phyloP scores from a whole-genome alignment of 352 stramenopile species.

The Phytophthora hybrid region DNA sequence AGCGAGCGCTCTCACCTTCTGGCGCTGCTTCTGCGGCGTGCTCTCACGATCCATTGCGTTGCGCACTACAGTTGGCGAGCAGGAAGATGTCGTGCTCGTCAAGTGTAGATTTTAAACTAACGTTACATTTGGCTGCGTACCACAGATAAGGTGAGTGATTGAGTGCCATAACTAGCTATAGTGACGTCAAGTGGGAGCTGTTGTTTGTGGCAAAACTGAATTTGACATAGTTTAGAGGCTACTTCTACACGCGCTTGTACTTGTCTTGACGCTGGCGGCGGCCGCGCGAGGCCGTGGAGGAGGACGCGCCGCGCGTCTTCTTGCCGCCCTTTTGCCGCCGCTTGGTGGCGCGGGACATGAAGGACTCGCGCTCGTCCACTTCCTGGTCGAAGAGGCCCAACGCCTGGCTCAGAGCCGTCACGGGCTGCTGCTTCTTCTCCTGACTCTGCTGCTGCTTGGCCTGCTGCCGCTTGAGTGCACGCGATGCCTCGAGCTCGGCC shows the following conservation, averaged over 20 bases:
- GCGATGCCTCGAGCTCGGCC: constrained; percentile 31
- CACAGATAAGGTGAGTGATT: constrained; percentile 1
- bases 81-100: not conserved
- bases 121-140: not conserved
- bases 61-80: not conserved
- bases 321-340: constrained; percentile 53
- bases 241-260: constrained; percentile 65
- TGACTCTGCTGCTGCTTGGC: too few relatives aligned
- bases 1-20: constrained; percentile 53
- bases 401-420: constrained; percentile 67
- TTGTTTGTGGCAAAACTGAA: constrained; percentile 1
- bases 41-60: constrained; percentile 71
- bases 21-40: constrained; percentile 79
- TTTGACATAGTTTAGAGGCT: too few relatives aligned
- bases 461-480: constrained; percentile 47
- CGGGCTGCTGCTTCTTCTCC: constrained; percentile 40
- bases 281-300: constrained; percentile 40
- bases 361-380: constrained; percentile 40
- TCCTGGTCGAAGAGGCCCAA: constrained; percentile 71
- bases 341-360: constrained; percentile 53
- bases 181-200: constrained; percentile 14
- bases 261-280: constrained; percentile 67
- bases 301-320: constrained; percentile 31
- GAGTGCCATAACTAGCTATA: not conserved
- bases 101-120: not conserved